A percentile compares a stretch with the other conserved stretches of the same genome.
Evolutionary conservation across 1,284 basidiomycete species (phyloP).

Genomic region (Boletus smithii): DNA sequence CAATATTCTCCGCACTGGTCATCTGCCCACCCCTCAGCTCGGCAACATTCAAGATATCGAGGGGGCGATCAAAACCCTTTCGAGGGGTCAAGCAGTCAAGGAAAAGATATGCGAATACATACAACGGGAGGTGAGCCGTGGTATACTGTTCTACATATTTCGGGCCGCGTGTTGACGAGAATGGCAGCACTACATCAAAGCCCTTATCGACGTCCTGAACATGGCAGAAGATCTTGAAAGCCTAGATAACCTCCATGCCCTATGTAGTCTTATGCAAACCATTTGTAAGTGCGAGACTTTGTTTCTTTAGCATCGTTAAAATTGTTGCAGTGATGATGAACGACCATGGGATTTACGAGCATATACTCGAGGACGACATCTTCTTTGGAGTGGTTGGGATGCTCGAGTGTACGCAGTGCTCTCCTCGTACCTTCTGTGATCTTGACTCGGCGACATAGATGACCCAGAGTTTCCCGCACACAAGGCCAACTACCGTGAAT

Average conservation of each 20-base stretch:
- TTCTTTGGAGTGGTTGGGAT: constrained; percentile 94
- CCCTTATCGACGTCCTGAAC: constrained; percentile 79
- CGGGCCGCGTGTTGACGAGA: constrained; percentile 13
- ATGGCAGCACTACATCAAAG: constrained; percentile 81
- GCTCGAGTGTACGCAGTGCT: constrained; percentile 80
- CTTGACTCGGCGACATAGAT: constrained; percentile 49
- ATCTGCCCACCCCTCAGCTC: constrained; percentile 66
- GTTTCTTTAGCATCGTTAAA: constrained; percentile 15
- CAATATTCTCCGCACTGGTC: constrained; percentile 64
- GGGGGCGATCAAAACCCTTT: constrained; percentile 66
- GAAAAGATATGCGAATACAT: constrained; percentile 84
- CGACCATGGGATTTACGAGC: constrained; percentile 93
- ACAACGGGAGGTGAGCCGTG: constrained; percentile 58
- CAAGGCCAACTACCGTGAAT: constrained; percentile 96
- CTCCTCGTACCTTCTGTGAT: constrained; percentile 12
- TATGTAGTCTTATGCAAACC: constrained; percentile 93
- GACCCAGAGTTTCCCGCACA: constrained; percentile 94
- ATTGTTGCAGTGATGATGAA: constrained; percentile 81
- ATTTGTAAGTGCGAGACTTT: constrained; percentile 64
- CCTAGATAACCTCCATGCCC: constrained; percentile 81
- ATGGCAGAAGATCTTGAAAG: constrained; percentile 92
- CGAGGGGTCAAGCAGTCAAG: constrained; percentile 63
- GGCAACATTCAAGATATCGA: constrained; percentile 77
- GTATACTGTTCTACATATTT: neutral
- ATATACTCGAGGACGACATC: constrained; percentile 90